A percentile compares a stretch with the other conserved stretches of the same genome.
Evolutionary conservation across 192 early-diverging fungal genomes (phyloP).

Genomic region (Paraglomus occultum): DNA sequence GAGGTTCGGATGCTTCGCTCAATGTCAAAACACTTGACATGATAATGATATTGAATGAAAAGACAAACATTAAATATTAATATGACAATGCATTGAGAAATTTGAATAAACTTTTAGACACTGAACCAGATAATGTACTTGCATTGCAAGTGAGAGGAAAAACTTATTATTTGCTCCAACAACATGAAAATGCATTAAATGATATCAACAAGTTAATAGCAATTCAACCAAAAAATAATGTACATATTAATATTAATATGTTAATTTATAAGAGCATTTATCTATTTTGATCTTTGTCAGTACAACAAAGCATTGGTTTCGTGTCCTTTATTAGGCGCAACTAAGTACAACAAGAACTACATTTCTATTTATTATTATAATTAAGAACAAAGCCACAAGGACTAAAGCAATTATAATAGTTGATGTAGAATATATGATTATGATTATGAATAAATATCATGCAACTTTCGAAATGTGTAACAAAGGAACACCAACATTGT

Average conservation of each 20-base stretch:
- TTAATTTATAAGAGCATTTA: not conserved
- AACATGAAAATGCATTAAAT: not conserved
- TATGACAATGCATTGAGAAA: conserved; percentile 4
- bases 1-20: too few species aligned
- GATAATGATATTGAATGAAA: too few species aligned
- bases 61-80: not conserved
- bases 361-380: too few species aligned
- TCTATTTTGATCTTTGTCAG: conserved; percentile 1
- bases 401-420: too few species aligned
- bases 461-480: too few species aligned
- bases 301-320: not conserved
- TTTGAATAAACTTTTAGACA: conserved; percentile 16
- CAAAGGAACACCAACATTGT: too few species aligned
- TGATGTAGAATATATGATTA: too few species aligned
- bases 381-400: too few species aligned
- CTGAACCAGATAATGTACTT: not conserved
- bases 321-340: too few species aligned
- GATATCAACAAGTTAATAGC: conserved; percentile 13
- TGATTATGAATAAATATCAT: too few species aligned
- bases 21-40: too few species aligned
- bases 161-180: not conserved
- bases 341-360: too few species aligned
- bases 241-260: not conserved
- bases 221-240: not conserved
- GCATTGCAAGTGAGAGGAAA: conserved; percentile 5